phyloP scores from a whole-genome alignment of 1,284 basidiomycete genomes.

The Dichomitus squalens region DNA sequence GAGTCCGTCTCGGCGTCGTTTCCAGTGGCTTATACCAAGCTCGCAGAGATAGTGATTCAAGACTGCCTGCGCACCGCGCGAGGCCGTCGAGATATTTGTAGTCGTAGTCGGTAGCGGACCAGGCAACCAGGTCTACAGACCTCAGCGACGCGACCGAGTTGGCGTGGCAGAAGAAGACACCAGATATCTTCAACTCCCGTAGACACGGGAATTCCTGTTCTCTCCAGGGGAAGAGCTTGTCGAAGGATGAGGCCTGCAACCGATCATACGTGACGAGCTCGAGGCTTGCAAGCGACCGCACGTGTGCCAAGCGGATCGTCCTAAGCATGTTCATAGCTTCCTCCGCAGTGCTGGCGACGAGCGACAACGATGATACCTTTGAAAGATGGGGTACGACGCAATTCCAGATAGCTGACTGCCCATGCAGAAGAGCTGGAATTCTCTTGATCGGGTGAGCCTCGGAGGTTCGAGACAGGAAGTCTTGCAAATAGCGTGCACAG shows the following conservation, averaged over 20 bases:
- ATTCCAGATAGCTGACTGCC: neutral
- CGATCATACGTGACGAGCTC: neutral
- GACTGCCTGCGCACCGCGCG: neutral
- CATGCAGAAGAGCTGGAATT: neutral
- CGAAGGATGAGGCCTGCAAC: neutral
- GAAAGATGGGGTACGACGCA: neutral
- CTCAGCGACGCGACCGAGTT: neutral
- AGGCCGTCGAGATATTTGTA: neutral
- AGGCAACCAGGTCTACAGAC: neutral
- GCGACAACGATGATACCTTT: neutral
- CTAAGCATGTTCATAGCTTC: neutral
- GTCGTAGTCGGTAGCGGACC: neutral
- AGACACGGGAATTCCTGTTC: neutral
- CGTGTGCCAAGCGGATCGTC: neutral
- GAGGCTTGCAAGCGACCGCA: neutral
- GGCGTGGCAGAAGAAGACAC: neutral
- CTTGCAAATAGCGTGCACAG: neutral
- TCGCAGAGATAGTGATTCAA: neutral
- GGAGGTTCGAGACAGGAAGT: neutral
- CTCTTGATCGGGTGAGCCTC: neutral
- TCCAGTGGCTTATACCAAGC: neutral
- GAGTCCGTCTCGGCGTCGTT: neutral
- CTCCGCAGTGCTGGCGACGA: neutral
- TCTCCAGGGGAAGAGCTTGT: neutral
- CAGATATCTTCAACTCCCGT: neutral